These are phyloP conservation scores for Plantago coronopus DNA, from an alignment of 305 asterid genomes.

Conservation along the genomic window DNA sequence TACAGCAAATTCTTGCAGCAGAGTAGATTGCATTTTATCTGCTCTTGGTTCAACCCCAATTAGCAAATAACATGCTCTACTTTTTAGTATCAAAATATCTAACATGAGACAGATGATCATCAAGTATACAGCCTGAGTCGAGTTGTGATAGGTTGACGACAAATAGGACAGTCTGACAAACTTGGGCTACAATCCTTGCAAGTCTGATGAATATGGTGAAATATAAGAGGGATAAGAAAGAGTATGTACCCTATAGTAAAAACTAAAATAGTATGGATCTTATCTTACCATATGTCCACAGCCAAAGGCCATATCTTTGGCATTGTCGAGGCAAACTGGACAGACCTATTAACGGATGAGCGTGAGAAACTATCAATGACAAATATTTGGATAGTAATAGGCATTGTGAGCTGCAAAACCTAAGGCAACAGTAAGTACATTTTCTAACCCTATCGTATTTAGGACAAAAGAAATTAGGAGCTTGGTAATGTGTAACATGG, in stretches of 20 bases:
- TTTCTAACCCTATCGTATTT: too few species aligned
- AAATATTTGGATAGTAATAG: too few species aligned
- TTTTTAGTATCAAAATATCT: too few species aligned
- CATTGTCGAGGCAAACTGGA: constrained; percentile 61
- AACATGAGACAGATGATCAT: constrained; percentile 11
- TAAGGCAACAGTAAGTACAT: too few species aligned
- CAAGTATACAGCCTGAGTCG: constrained; percentile 62
- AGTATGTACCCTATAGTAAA: not conserved
- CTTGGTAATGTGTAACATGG: too few species aligned
- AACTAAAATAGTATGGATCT: constrained; percentile 21
- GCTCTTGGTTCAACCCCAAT: too few species aligned
- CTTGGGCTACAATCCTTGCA: constrained; percentile 67
- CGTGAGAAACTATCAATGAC: too few species aligned
- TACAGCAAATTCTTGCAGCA: too few species aligned
- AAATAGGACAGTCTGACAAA: constrained; percentile 64
- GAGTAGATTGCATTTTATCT: too few species aligned
- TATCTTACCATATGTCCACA: constrained; percentile 77
- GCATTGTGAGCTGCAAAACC: too few species aligned
- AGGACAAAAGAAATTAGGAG: too few species aligned
- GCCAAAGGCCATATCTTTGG: constrained; percentile 63
- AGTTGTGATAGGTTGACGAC: constrained; percentile 62
- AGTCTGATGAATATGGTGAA: constrained; percentile 42
- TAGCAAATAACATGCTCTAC: too few species aligned
- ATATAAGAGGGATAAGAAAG: not conserved
- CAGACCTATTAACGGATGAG: constrained; percentile 36